Base-by-base conservation (phyloP, 1,284 basidiomycete species). In the Sporisorium iseilematis-ciliati region DNA sequence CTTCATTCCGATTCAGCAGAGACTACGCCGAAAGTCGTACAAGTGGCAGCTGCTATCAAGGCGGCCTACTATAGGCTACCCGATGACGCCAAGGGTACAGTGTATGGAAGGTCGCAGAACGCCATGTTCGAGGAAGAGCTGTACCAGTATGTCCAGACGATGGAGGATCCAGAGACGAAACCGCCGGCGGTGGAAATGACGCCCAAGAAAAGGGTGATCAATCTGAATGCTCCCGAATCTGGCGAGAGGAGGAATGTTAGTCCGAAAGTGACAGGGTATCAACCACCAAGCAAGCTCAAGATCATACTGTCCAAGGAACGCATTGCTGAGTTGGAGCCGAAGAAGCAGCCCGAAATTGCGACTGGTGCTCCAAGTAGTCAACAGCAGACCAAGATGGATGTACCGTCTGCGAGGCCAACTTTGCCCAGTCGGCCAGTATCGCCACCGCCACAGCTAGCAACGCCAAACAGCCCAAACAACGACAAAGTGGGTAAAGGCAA, bases 21-120 rank as follows among this genome's bases (percentile, higher is more conserved):
- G 7, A 88, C 91, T 33, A 92, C 93, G 4, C 89, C 91, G 1
- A 93, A 92, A 79, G 92, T 93, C 0, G 87, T 94, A 29, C 90
- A 90, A 55, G 89, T 93, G 0, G 92, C 93, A 0, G 92, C 93
- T 75, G 90, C 92, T 81, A 90, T 90, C 3, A 93, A 92, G 81
- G 89, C 92, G 7, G 87, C 91, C 56, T 88, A 91, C 55, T 87
- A 93, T 78, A 33, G 76, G 89, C 90, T 91, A 1, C 68, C 88
- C 18, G 86, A 86, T 10, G 88, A 89, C 38, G 77, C 68, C 26
- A 78, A 78, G 50, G 76, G 76, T 4, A 72, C 68, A 3, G 64
- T 75, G 1, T 69, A 63, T 26, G 63, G 69, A 23, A 42, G 48
- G 40, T 8, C 62, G 1, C 33, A 21, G 10, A 23, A 26, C 11